Evolutionary conservation across 2,329 filamentous ascomycete species (phyloP).

Genomic region (Pestalotiopsis sp.): DNA sequence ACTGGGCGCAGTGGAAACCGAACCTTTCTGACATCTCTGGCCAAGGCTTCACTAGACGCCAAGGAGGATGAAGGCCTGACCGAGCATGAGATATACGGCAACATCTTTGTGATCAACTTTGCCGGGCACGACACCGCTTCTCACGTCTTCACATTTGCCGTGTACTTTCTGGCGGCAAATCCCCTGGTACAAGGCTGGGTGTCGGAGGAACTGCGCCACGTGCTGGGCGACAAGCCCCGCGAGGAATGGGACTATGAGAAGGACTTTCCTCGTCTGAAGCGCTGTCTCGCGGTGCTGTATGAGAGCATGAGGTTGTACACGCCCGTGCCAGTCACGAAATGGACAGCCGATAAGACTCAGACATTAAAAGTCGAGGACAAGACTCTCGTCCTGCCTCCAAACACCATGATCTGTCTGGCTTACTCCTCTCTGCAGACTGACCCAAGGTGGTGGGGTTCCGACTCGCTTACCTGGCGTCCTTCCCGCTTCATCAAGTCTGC

Average conservation of each 20-base stretch:
- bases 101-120: conserved; percentile 49
- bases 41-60: conserved; percentile 26
- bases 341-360: conserved; percentile 18
- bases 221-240: conserved; percentile 19
- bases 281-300: conserved; percentile 41
- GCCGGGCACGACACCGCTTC: conserved; percentile 55
- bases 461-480: conserved; percentile 21
- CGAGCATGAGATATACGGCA: conserved; percentile 48
- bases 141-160: conserved; percentile 41
- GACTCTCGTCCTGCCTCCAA: neutral
- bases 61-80: conserved; percentile 29
- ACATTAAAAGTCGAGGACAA: conserved; percentile 17
- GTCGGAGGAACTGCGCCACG: conserved; percentile 36
- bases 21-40: conserved; percentile 20
- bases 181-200: conserved; percentile 48
- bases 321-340: conserved; percentile 30
- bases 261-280: conserved; percentile 40
- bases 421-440: conserved; percentile 22
- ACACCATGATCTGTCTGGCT: conserved; percentile 17
- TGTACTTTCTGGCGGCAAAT: conserved; percentile 44
- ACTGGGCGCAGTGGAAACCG: conserved; percentile 1
- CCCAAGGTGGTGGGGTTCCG: conserved; percentile 21
- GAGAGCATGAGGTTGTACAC: conserved; percentile 45
- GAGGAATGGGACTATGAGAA: conserved; percentile 33
- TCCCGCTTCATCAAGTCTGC: conserved; percentile 19